phyloP scores from a whole-genome alignment of 306 rosid species.

The Benincasa hispida region DNA sequence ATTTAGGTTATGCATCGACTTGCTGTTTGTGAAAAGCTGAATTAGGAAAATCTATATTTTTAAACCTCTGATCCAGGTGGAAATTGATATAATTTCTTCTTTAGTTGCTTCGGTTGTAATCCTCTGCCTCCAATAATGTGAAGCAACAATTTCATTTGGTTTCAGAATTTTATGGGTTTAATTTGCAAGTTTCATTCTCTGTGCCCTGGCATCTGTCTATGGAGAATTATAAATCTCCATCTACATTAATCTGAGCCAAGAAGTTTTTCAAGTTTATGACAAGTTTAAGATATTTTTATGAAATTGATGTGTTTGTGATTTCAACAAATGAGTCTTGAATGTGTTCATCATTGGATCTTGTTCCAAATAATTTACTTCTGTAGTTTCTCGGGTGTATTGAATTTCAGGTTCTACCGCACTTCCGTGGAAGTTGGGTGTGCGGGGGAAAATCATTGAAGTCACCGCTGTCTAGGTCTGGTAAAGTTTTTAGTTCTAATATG shows the following conservation, averaged over 20 bases:
- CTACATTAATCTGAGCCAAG: background rate
- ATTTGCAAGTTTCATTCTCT: slow-evolving; percentile 4
- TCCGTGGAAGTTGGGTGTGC: slow-evolving; percentile 20
- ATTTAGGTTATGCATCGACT: background rate
- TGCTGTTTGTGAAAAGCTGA: background rate
- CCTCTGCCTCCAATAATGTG: background rate
- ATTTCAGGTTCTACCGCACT: slow-evolving; percentile 28
- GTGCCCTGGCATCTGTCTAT: background rate
- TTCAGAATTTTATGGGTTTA: background rate
- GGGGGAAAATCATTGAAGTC: slow-evolving; percentile 20
- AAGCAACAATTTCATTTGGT: background rate
- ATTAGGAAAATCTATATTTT: background rate
- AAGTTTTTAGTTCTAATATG: slow-evolving; percentile 33
- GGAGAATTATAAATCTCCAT: background rate
- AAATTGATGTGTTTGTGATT: background rate
- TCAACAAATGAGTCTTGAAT: background rate
- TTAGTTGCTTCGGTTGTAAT: background rate
- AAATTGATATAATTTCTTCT: background rate
- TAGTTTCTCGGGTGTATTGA: background rate
- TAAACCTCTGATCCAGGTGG: too few relatives aligned
- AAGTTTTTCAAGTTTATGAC: background rate
- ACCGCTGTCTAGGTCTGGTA: slow-evolving; percentile 9
- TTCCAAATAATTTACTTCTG: background rate
- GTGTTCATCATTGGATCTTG: background rate
- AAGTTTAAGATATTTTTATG: background rate